These are phyloP conservation scores for Aspergillus sp. DNA, from an alignment of 2,329 filamentous ascomycete species.

Conservation along the genomic window DNA sequence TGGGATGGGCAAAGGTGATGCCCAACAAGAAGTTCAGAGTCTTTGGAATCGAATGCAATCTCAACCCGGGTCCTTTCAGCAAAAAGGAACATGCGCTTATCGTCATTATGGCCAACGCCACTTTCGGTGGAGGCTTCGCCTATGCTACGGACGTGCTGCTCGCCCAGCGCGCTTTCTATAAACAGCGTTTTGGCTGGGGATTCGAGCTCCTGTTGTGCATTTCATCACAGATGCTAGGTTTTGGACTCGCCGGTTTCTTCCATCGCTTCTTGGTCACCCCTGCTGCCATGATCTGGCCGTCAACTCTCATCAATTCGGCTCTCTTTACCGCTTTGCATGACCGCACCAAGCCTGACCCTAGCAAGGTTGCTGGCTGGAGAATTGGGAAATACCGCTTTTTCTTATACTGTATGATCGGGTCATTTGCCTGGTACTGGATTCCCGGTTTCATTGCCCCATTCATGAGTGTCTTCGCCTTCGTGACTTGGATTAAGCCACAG, in stretches of 20 bases:
- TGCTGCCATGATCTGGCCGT: constrained; percentile 71
- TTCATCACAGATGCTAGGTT: constrained; percentile 65
- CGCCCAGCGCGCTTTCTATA: constrained; percentile 67
- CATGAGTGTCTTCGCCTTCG: constrained; percentile 65
- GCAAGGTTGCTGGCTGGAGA: constrained; percentile 56
- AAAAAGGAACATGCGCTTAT: constrained; percentile 45
- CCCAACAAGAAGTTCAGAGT: constrained; percentile 30
- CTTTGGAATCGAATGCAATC: constrained; percentile 34
- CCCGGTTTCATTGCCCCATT: constrained; percentile 66
- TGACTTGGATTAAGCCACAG: constrained; percentile 67
- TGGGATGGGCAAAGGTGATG: constrained; percentile 36
- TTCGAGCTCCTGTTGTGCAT: constrained; percentile 65
- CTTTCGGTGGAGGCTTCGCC: constrained; percentile 55
- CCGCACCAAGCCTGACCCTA: constrained; percentile 49
- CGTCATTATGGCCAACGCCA: constrained; percentile 59
- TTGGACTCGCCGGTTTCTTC: constrained; percentile 65
- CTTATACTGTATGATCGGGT: constrained; percentile 50
- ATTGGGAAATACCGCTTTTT: constrained; percentile 66
- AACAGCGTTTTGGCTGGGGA: constrained; percentile 61
- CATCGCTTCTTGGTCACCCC: constrained; percentile 53
- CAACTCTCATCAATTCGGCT: constrained; percentile 60
- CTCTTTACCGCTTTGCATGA: constrained; percentile 73
- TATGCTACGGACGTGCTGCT: constrained; percentile 72
- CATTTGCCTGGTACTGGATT: constrained; percentile 65
- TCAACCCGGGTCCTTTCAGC: constrained; percentile 43